Evolutionary conservation across 805 yeast genomes (phyloP), one percentile per base, ranked within the genome.

Genomic region (Barnettozyma sp.): DNA sequence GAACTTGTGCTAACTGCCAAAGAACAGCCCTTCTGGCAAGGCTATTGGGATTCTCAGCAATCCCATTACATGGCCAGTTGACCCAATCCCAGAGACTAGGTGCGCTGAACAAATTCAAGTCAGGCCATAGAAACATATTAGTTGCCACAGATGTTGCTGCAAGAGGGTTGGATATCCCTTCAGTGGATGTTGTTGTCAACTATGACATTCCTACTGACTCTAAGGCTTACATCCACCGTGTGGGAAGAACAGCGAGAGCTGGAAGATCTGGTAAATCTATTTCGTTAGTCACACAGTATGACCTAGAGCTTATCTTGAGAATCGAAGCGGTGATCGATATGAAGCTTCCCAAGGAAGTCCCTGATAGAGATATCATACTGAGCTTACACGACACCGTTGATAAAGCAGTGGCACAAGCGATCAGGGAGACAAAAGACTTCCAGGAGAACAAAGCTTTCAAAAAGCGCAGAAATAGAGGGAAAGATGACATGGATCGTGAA

Each of bases 1-100:
- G 97, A 59, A 90, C 98, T 0, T 86, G 94, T 61, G 95, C 94
- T 22, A 95, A 90, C 58, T 82, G 95, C 2, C 96, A 92, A 57
- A 73, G 96, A 53, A 77, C 94, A 4, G 85, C 97, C 1, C 67
- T 85, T 35, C 61, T 90, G 43, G 76, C 88, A 2, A 75, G 94
- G 40, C 70, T 80, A 26, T 64, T 90, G 19, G 95, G 94, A 16
- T 88, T 90, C 54, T 70, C 82, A 14, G 90, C 96, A 2, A 83
- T 87, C 16, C 97, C 98, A 5, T 68, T 90, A 41, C 97, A 90
- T 55, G 98, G 98, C 22, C 96, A 90, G 60, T 61, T 85, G 44
- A 68, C 87, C 4, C 95, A 85, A 57, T 72, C 87, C 18, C 90
- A 85, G 55, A 68, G 95, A 55, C 70, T 85, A 34, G 92, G 94